Evolutionary conservation across 352 stramenopile genomes (phyloP), one percentile per base, ranked within the genome.

Genomic region (Globisporangium parvum): DNA sequence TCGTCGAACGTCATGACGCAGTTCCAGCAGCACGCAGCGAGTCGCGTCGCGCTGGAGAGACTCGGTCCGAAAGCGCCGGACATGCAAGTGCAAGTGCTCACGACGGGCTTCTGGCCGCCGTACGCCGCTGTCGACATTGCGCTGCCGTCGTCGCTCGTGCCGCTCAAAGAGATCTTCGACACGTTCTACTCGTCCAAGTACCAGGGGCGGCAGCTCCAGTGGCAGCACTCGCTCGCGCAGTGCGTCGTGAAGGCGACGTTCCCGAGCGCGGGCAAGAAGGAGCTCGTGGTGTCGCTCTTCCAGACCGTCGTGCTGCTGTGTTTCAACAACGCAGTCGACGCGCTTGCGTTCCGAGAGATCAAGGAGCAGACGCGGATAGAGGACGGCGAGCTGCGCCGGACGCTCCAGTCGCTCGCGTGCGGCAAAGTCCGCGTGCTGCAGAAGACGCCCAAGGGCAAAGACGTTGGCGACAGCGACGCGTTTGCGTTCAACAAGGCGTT

Each of bases 1-100:
- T 99, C 96, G 8, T 97, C 97, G 57, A 95, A 99, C 70, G 87
- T 97, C 17, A 96, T 98, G 78, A 93, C 98, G 49, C 57, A 70
- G 69, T 24, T 37, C 48, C 0, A 50, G 65, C 24, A 52, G 66
- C 10, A 64, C 70, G 28, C 66, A 46, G 31, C 31, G 31, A 37
- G 31, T 10, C 31, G 31, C 6, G 31, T 37, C 31, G 31, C 31
- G 3, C 9, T 37, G 3, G 31, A 37, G 6, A 37, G 9, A 12
- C 31, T 37, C 1, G 53, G 37, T 3, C 14, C 40, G 8, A 35
- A 47, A 51, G 53, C 46, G n/a, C 53, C 61, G 12, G 57, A 67
- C 9, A 62, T 95, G 31, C 80, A 59, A 23, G 82, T 94, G 0
- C 80, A 93, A 51, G 81, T 96, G 17, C 71, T 96, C 10, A 96